Evolutionary conservation across 73 alveolate genomes (phyloP).

Genomic region (Uronychia binucleata): DNA sequence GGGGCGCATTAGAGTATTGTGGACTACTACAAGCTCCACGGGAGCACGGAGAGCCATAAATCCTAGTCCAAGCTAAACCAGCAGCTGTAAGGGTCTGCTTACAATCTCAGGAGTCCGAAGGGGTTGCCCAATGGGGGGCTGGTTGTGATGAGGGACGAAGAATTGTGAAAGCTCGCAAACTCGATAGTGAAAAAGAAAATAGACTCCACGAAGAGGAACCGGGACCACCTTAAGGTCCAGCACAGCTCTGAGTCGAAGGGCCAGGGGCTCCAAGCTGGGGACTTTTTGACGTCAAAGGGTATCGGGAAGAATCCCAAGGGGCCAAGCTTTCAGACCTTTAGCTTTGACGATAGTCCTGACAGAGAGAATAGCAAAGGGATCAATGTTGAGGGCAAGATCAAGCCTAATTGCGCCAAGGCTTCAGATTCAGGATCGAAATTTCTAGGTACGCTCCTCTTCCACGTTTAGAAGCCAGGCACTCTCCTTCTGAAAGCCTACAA

Average conservation of each 20-base stretch:
- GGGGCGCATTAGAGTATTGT: neutral
- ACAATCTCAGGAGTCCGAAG: neutral
- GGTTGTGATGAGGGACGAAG: neutral
- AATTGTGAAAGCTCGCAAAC: neutral
- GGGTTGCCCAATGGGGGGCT: neutral
- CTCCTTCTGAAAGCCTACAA: too few species aligned
- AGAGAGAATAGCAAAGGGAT: too few species aligned
- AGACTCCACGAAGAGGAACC: neutral
- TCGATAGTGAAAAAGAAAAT: neutral
- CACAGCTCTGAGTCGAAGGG: neutral
- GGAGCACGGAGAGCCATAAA: neutral
- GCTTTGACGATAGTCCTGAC: too few species aligned
- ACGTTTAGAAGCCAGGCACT: too few species aligned
- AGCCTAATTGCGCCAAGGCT: too few species aligned
- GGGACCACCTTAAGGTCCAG: neutral
- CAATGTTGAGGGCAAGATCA: too few species aligned
- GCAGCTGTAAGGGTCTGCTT: neutral
- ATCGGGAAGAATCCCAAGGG: neutral
- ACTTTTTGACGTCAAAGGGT: neutral
- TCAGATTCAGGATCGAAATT: too few species aligned
- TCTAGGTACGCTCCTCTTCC: too few species aligned
- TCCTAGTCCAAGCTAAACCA: neutral
- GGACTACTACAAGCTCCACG: neutral
- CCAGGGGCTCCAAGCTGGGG: neutral
- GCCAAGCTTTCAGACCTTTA: too few species aligned